Percentiles rank a stretch among this genome's conserved stretches.
phyloP scores from a whole-genome alignment of 2,329 filamentous ascomycete species.

The Tolypocladium amazonense region DNA sequence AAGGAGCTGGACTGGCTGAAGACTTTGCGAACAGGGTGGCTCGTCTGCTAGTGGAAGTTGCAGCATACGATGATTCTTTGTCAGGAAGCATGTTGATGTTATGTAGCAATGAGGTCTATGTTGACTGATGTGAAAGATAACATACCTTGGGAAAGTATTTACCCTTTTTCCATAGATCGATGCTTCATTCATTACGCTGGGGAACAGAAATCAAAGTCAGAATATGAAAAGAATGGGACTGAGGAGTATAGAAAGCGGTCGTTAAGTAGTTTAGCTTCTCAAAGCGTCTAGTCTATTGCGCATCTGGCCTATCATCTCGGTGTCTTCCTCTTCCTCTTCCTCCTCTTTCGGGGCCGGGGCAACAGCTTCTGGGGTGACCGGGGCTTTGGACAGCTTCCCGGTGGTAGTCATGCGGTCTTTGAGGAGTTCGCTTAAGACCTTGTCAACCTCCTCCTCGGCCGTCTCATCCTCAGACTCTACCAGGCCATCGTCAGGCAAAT shows the following conservation, averaged over 20 bases:
- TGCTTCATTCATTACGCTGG: too few relatives aligned
- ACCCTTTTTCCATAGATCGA: too few relatives aligned
- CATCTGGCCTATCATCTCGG: constrained; percentile 91
- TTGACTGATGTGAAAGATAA: too few relatives aligned
- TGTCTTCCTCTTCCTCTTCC: constrained; percentile 57
- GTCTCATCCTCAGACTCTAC: constrained; percentile 67
- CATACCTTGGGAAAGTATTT: too few relatives aligned
- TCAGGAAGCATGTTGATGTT: too few relatives aligned
- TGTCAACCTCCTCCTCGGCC: constrained; percentile 74
- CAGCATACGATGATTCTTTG: too few relatives aligned
- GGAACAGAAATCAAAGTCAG: too few relatives aligned
- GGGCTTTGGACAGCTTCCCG: constrained; percentile 10
- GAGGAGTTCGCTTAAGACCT: constrained; percentile 81
- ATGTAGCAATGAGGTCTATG: too few relatives aligned
- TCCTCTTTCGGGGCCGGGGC: constrained; percentile 36
- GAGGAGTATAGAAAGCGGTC: background rate
- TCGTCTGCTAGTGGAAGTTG: too few relatives aligned
- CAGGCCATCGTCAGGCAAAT: constrained; percentile 63
- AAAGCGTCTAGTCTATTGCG: constrained; percentile 79
- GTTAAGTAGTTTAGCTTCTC: constrained; percentile 51
- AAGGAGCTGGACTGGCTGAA: too few relatives aligned
- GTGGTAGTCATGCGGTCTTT: constrained; percentile 62
- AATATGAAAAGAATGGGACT: too few relatives aligned
- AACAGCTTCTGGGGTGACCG: constrained; percentile 36
- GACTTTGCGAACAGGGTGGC: too few relatives aligned